Evolutionary conservation across 192 early-diverging fungal species (phyloP), one percentile per base, ranked within the genome.

Genomic region (Coemansia sp.): DNA sequence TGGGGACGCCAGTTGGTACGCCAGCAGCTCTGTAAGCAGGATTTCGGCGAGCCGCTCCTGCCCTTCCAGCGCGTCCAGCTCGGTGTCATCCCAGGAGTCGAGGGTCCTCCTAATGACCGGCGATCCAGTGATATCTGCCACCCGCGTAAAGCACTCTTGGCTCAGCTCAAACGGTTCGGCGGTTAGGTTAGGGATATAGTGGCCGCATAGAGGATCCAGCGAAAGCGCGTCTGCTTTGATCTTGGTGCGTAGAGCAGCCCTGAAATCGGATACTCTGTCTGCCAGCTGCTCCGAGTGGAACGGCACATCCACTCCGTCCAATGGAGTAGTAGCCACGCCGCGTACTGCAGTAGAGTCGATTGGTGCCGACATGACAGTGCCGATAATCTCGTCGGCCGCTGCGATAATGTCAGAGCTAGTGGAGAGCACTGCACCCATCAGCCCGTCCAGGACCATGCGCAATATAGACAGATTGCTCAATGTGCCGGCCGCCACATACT

Each of bases 121-220:
- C 17, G 86, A 88, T 31, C 77, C 70, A 83, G 87, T 32, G 76
- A 67, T 22, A 88, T 93, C 26, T 78, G 63, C 76, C 61, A 88
- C 84, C 35, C 54, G 65, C 43, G 84, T 69, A 49, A 97, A 80
- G 76, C 92, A 97, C 8, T 65, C 62, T 60, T 83, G 84, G 20
- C 77, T 67, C 14, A 90, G 71, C 36, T 77, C 81, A 79, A 97
- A 97, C 30, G 94, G 92, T 53, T 77, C 46, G 29, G 89, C 94
- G 26, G 91, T 94, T 57, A 97, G 75, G 69, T 97, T 97, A 37
- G 94, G 94, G 66, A 97, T 90, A 58, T 94, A 97, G 62, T 85
- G 84, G 47, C 74, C 80, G 75, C 53, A 22, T 13, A 43, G 23
- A 91, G 72, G 14, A 75, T 63, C 30, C 67, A 87, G 81, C 62